Evolutionary conservation across 352 stramenopile species (phyloP).

Genomic region (Pythium chondricola): DNA sequence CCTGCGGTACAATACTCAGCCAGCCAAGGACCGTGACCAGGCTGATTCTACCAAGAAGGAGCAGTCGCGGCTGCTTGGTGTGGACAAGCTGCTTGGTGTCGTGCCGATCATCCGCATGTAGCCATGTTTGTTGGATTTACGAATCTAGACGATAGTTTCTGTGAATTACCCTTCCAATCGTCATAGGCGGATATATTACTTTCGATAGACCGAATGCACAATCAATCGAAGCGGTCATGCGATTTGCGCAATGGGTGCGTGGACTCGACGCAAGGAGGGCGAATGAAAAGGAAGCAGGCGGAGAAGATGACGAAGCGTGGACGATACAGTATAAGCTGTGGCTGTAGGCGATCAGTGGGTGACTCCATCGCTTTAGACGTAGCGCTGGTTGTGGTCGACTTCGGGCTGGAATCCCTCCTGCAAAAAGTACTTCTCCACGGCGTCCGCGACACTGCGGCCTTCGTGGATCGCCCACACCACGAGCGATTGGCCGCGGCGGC

Average conservation of each 20-base stretch:
- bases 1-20: constrained; percentile 47
- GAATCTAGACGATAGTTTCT: constrained; percentile 7
- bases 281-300: neutral
- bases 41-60: constrained; percentile 8
- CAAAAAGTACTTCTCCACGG: constrained; percentile 80
- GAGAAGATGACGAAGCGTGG: neutral
- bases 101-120: constrained; percentile 29
- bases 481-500: constrained; percentile 94
- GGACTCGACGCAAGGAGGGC: neutral
- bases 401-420: constrained; percentile 71
- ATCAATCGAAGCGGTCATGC: neutral
- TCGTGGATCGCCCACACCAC: constrained; percentile 99
- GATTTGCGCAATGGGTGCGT: constrained; percentile 14
- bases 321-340: neutral
- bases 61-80: constrained; percentile 15
- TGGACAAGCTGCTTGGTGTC: constrained; percentile 14
- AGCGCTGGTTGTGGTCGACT: constrained; percentile 77
- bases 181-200: constrained; percentile 18
- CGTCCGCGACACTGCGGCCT: constrained; percentile 89
- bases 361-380: constrained; percentile 36
- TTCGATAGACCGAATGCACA: constrained; percentile 19
- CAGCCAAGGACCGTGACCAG: constrained; percentile 1
- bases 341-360: no score
- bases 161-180: constrained; percentile 8
- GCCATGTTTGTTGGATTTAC: constrained; percentile 6